These are phyloP conservation scores for Starmerella roubikii DNA, from an alignment of 805 yeast genomes.

Conservation along the genomic window DNA sequence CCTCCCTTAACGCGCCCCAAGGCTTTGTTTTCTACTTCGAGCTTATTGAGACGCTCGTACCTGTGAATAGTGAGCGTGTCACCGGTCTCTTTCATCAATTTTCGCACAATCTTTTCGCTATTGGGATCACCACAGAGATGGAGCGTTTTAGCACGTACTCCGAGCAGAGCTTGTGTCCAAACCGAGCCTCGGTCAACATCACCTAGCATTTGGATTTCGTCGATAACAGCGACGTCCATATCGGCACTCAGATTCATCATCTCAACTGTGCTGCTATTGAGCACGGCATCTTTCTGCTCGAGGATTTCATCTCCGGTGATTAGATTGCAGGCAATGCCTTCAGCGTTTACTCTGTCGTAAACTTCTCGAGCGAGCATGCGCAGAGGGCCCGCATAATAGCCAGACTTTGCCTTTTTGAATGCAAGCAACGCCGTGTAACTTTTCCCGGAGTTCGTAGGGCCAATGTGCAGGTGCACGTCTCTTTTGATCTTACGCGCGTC, in stretches of 20 bases:
- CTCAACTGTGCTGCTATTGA: slow-evolving; percentile 83
- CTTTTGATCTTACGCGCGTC: slow-evolving; percentile 68
- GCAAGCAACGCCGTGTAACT: slow-evolving; percentile 69
- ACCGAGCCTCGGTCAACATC: slow-evolving; percentile 77
- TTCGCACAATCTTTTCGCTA: slow-evolving; percentile 52
- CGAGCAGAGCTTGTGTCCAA: slow-evolving; percentile 84
- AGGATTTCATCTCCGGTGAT: slow-evolving; percentile 93
- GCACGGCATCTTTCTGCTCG: slow-evolving; percentile 55
- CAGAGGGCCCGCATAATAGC: slow-evolving; percentile 90
- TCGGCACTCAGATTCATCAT: slow-evolving; percentile 62
- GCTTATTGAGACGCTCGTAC: slow-evolving; percentile 63
- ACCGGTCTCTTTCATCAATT: slow-evolving; percentile 55
- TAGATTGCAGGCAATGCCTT: slow-evolving; percentile 62
- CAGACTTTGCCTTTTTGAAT: slow-evolving; percentile 50
- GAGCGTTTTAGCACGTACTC: slow-evolving; percentile 70
- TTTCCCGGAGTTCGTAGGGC: slow-evolving; percentile 95
- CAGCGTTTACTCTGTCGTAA: slow-evolving; percentile 60
- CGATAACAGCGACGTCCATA: slow-evolving; percentile 80
- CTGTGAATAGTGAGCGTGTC: slow-evolving; percentile 60
- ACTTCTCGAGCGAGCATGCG: slow-evolving; percentile 84
- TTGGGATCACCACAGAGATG: slow-evolving; percentile 92
- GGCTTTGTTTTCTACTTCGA: slow-evolving; percentile 37
- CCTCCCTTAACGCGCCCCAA: not conserved
- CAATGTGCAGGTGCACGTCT: slow-evolving; percentile 80
- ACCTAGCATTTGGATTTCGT: slow-evolving; percentile 91